These are phyloP conservation scores for Chaetomium sp. DNA, from an alignment of 2,329 filamentous ascomycete genomes.

Conservation along the genomic window DNA sequence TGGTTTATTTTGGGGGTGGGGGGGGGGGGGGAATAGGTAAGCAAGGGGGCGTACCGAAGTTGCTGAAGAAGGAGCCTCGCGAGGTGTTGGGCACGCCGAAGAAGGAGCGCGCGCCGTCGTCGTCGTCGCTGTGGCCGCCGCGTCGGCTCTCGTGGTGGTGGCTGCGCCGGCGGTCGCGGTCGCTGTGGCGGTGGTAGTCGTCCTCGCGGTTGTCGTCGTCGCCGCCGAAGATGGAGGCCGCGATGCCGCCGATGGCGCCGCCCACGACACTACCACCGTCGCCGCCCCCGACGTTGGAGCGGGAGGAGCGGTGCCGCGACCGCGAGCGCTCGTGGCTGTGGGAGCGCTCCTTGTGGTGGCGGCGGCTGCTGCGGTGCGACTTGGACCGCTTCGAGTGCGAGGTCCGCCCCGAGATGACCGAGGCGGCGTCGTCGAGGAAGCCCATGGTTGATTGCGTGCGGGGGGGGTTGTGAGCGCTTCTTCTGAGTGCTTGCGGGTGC, in stretches of 20 bases:
- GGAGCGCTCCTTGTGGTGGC: constrained; percentile 34
- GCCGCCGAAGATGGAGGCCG: constrained; percentile 50
- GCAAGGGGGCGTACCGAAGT: constrained; percentile 41
- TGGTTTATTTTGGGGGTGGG: constrained; percentile 28
- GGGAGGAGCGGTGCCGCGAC: constrained; percentile 31
- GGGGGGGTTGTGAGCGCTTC: neutral
- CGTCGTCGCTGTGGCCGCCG: constrained; percentile 37
- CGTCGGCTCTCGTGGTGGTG: neutral
- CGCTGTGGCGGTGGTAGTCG: neutral
- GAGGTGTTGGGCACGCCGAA: constrained; percentile 40
- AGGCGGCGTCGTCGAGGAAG: constrained; percentile 41
- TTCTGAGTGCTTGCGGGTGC: too few relatives aligned
- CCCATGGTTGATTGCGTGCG: constrained; percentile 37
- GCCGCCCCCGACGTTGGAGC: constrained; percentile 39
- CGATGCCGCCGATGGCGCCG: constrained; percentile 42
- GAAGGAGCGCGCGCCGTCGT: constrained; percentile 46
- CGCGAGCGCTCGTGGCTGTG: constrained; percentile 36
- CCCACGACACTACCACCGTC: constrained; percentile 25
- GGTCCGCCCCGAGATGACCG: constrained; percentile 37
- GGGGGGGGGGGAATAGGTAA: constrained; percentile 28
- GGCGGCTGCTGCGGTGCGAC: constrained; percentile 45
- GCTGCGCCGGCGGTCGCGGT: constrained; percentile 7
- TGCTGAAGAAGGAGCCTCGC: constrained; percentile 45
- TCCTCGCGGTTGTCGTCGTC: constrained; percentile 42
- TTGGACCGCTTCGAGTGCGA: constrained; percentile 38